A percentile compares a stretch with the other conserved stretches of the same genome.
These are phyloP conservation scores for Murraya paniculata DNA, from an alignment of 345 rosid species.

Conservation along the genomic window DNA sequence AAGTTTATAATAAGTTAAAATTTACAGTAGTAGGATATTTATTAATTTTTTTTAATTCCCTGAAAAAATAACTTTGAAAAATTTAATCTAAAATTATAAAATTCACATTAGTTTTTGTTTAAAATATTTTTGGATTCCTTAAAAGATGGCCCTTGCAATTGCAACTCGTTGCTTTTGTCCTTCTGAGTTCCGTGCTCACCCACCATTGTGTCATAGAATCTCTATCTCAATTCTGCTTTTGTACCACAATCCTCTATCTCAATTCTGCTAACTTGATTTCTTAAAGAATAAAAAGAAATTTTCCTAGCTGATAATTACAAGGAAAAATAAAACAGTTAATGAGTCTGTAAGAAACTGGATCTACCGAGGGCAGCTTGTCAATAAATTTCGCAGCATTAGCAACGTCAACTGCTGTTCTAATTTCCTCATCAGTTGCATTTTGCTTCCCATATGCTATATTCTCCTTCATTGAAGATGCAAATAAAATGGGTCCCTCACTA, in stretches of 20 bases:
- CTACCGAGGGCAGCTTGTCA: slow-evolving; percentile 58
- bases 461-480: slow-evolving; percentile 50
- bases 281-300: neutral
- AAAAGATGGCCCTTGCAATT: slow-evolving; percentile 76
- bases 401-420: slow-evolving; percentile 48
- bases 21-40: too few relatives aligned
- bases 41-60: too few relatives aligned
- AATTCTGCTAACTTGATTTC: neutral
- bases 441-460: slow-evolving; percentile 67
- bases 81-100: too few relatives aligned
- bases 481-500: slow-evolving; percentile 62
- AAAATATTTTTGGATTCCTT: slow-evolving; percentile 63
- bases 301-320: neutral
- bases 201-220: slow-evolving; percentile 68
- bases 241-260: slow-evolving; percentile 27
- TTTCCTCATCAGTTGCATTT: slow-evolving; percentile 47
- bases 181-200: slow-evolving; percentile 87
- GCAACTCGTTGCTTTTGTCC: slow-evolving; percentile 66
- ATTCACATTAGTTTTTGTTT: too few relatives aligned
- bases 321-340: too few relatives aligned
- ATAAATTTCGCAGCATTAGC: slow-evolving; percentile 67
- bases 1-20: too few relatives aligned
- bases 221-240: neutral
- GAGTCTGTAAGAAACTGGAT: neutral
- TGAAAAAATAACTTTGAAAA: too few relatives aligned